These are phyloP conservation scores for Diplotaxis tenuifolia DNA, from an alignment of 345 rosid species.

Conservation along the genomic window DNA sequence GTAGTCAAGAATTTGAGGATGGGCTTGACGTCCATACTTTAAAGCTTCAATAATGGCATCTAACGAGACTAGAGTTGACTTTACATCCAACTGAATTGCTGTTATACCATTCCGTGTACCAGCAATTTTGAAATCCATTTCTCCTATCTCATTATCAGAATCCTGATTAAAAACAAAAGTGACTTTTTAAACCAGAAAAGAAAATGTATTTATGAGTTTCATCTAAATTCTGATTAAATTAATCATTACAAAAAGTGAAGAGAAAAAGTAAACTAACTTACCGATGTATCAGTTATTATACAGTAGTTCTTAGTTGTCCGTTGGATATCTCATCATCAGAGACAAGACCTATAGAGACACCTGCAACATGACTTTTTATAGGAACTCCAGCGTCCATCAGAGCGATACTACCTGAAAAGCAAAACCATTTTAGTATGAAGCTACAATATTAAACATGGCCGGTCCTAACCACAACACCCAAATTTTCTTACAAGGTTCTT, in stretches of 20 bases:
- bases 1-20: background rate
- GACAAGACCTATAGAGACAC: background rate
- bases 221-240: background rate
- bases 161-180: background rate
- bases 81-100: background rate
- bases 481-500: background rate
- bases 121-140: background rate
- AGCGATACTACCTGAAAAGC: background rate
- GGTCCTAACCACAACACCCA: background rate
- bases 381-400: background rate
- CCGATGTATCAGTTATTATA: background rate
- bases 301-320: background rate
- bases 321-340: background rate
- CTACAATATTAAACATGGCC: background rate
- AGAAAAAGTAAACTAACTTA: background rate
- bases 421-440: background rate
- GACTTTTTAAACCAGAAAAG: background rate
- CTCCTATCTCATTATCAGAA: background rate
- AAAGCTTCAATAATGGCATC: background rate
- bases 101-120: background rate
- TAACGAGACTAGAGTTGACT: background rate
- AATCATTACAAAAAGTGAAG: background rate
- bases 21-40: background rate
- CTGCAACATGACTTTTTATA: background rate
- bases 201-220: background rate